Evolutionary conservation across 495 filamentous ascomycete genomes (phyloP), one percentile per base, ranked within the genome.

Genomic region (Xylona heveae): DNA sequence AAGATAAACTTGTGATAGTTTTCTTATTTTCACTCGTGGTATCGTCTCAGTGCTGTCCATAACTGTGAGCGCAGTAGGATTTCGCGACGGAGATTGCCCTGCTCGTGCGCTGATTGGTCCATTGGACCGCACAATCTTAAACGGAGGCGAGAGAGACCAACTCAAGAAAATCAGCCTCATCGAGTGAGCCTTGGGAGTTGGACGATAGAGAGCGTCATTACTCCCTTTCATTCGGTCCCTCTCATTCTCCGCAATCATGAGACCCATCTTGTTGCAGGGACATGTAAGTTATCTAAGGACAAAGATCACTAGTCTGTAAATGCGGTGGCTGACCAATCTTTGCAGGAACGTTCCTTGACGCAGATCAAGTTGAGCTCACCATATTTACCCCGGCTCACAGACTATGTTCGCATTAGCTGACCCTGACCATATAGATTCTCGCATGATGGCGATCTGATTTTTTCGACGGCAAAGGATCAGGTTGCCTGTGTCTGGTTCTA

Each of bases 391-490:
- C 19, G 17, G n/a, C 9, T 10, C 10, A 20, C 13, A 26, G 19
- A 17, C 28, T 30, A 19, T 14, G 31, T 13, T 20, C 17, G 10
- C 8, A 19, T 7, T 34, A 12, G 34, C 32, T 41, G 15, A 41
- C 38, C 29, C 33, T 36, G 24, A 31, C 25, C 27, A 12, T 29
- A 2, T 27, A 78, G 75, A 55, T 93, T 81, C 65, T 91, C 84
- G 60, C 68, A 68, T 58, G 88, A 97, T 57, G 88, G 88, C 57
- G 88, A 99, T 54, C 70, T 99, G 35, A 67, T 99, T 43, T 95
- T 99, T 62, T 94, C 88, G 31, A 80, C 82, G 29, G 71, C 88
- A 35, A 99, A 99, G 59, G 88, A 99, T 61, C 88, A 95, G 53
- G 67, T 85, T 40, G 78, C 93, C 43, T 91, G 84, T 62, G 82